phyloP scores from a whole-genome alignment of 805 yeast genomes.

The Lachancea kluyveri region DNA sequence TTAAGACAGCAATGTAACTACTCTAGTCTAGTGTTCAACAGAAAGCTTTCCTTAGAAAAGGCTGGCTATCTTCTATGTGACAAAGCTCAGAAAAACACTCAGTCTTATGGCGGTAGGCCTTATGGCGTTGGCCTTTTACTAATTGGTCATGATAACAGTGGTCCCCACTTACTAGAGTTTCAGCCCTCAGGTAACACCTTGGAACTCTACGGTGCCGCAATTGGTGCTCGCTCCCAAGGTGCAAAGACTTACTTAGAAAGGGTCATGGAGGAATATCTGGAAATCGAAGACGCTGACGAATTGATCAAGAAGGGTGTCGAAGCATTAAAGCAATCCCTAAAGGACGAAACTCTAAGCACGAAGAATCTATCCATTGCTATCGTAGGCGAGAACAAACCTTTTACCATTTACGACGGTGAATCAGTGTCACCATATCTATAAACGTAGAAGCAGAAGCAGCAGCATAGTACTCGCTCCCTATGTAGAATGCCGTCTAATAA shows the following conservation, averaged over 20 bases:
- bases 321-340: slow-evolving; percentile 90
- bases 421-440: slow-evolving; percentile 44
- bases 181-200: slow-evolving; percentile 92
- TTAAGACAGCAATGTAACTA: slow-evolving; percentile 89
- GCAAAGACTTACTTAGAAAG: slow-evolving; percentile 94
- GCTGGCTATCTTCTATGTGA: slow-evolving; percentile 87
- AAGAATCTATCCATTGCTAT: slow-evolving; percentile 87
- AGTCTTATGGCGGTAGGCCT: slow-evolving; percentile 93
- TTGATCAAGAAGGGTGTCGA: slow-evolving; percentile 80
- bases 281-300: slow-evolving; percentile 56
- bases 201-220: slow-evolving; percentile 89
- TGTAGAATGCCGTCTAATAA: too few species aligned
- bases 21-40: slow-evolving; percentile 75
- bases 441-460: too few species aligned
- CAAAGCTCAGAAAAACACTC: slow-evolving; percentile 96
- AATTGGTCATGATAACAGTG: slow-evolving; percentile 88
- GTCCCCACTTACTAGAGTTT: slow-evolving; percentile 91
- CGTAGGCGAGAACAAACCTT: slow-evolving; percentile 76
- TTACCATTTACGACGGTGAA: slow-evolving; percentile 80
- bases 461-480: too few species aligned
- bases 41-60: slow-evolving; percentile 75
- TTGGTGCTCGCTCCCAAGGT: slow-evolving; percentile 98
- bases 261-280: slow-evolving; percentile 61
- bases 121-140: slow-evolving; percentile 94
- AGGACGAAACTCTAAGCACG: slow-evolving; percentile 82